Evolutionary conservation across 2,329 filamentous ascomycete species (phyloP), one percentile per base, ranked within the genome.

Genomic region (Venturia nashicola): DNA sequence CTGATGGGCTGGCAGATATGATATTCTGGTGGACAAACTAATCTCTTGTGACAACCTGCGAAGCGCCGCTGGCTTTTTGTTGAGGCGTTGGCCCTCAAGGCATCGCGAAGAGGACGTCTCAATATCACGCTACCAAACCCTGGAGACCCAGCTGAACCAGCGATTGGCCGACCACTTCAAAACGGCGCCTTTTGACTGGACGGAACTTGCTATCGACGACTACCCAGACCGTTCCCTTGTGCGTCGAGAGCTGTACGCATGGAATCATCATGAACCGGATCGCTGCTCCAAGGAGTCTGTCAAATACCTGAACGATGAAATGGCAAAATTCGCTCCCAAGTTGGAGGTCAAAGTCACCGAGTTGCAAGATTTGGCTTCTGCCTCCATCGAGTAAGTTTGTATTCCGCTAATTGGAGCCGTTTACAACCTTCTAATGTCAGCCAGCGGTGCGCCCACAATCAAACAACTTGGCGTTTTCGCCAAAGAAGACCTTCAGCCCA

Each of bases 381-480:
- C 23, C 18, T 18, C 57, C 32, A 36, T 1, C n/a, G 14, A 60
- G 57, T 60, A 36, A 43, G 57, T 60, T 60, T 2, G 11, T 42
- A 11, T 12, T 5, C 18, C 34, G 57, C 57, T 39, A 5, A 9
- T 27, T 61, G n/a, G n/a, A n/a, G n/a, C n/a, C n/a, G n/a, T n/a
- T n/a, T 61, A 46, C 44, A 43, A 48, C 27, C 7, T 9, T 65
- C 55, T 55, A 23, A 55, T 1, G 12, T 36, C 27, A 16, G 51
- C 36, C 18, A 65, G 61, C 34, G 63, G 66, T 16, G 59, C 66
- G 11, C 62, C 59, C 9, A 87, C 83, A 5, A 86, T 86, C 68
- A 82, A 83, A 66, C 94, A 99, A 74, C 82, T 99, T 0, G 94
- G 94, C 5, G 82, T 99, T 3, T 97, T 97, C 72, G 93, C 92